These are phyloP conservation scores for Mycena vitilis DNA, from an alignment of 768 basidiomycete genomes.

Conservation along the genomic window DNA sequence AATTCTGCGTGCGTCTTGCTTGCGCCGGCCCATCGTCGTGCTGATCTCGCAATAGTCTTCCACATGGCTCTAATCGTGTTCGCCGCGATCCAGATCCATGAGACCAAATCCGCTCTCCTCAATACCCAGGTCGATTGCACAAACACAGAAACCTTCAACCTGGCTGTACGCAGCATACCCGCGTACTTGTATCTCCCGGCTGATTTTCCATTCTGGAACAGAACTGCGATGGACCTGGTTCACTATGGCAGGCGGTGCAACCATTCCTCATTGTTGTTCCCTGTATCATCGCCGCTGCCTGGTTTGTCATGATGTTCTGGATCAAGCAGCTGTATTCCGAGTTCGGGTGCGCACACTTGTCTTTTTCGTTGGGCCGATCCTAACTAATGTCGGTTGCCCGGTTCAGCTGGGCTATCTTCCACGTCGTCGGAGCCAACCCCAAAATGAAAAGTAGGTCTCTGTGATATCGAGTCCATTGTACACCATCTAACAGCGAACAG, in stretches of 20 bases:
- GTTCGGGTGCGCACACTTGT: constrained; percentile 71
- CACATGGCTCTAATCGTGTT: constrained; percentile 80
- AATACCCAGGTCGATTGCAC: constrained; percentile 49
- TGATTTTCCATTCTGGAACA: constrained; percentile 39
- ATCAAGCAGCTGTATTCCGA: constrained; percentile 79
- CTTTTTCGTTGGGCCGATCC: constrained; percentile 3
- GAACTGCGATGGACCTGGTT: constrained; percentile 61
- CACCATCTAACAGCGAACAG: constrained; percentile 50
- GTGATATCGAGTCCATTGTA: neutral
- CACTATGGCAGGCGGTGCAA: constrained; percentile 69
- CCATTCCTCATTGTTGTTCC: constrained; percentile 82
- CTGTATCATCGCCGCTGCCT: constrained; percentile 72
- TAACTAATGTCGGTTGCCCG: constrained; percentile 18
- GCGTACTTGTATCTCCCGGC: neutral
- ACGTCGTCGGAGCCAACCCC: constrained; percentile 87
- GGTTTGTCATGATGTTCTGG: constrained; percentile 75
- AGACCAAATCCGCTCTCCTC: constrained; percentile 75
- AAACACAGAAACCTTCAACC: constrained; percentile 45
- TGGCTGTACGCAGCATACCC: constrained; percentile 51
- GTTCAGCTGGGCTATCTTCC: constrained; percentile 94
- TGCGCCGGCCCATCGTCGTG: neutral
- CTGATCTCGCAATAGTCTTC: constrained; percentile 62
- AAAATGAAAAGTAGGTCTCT: constrained; percentile 77
- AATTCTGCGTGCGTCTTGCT: constrained; percentile 64
- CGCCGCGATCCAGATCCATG: constrained; percentile 80